Conservation (phyloP, 768 basidiomycete genomes). For the Glaciozyma martinii region DNA sequence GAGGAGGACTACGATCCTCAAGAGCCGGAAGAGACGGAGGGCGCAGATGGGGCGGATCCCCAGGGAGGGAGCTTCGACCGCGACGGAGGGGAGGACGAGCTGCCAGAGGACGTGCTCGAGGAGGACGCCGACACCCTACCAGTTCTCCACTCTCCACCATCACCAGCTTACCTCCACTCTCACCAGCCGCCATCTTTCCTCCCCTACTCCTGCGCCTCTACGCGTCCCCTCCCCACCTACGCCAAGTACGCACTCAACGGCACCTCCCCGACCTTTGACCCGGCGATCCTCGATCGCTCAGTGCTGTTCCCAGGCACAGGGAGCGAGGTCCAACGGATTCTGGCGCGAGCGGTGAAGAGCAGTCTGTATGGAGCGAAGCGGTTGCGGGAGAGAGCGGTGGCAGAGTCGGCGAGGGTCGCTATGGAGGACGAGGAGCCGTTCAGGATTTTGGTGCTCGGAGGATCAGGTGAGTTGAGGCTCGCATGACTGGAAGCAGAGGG, state of each 20-base stretch:
- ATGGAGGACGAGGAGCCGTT: conserved; percentile 26
- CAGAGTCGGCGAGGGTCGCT: neutral
- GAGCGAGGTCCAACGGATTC: conserved; percentile 13
- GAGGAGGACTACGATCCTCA: neutral
- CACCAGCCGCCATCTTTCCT: neutral
- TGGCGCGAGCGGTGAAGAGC: conserved; percentile 22
- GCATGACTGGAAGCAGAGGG: neutral
- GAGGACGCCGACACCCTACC: conserved; percentile 1
- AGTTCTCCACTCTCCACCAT: neutral
- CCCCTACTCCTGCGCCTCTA: neutral
- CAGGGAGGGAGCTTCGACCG: neutral
- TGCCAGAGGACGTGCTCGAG: neutral
- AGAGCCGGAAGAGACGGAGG: neutral
- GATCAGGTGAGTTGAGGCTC: conserved; percentile 12
- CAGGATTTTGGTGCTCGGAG: conserved; percentile 22
- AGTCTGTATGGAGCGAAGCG: conserved; percentile 16
- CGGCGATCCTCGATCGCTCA: conserved; percentile 17
- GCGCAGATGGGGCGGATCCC: neutral
- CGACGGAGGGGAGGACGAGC: neutral
- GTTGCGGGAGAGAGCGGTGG: neutral
- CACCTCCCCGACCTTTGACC: neutral
- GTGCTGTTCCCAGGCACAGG: conserved; percentile 21
- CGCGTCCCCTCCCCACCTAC: neutral
- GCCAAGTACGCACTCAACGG: neutral
- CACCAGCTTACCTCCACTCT: neutral